These are phyloP conservation scores for Boletales sp. DNA, from an alignment of 768 basidiomycete species.

Conservation along the genomic window DNA sequence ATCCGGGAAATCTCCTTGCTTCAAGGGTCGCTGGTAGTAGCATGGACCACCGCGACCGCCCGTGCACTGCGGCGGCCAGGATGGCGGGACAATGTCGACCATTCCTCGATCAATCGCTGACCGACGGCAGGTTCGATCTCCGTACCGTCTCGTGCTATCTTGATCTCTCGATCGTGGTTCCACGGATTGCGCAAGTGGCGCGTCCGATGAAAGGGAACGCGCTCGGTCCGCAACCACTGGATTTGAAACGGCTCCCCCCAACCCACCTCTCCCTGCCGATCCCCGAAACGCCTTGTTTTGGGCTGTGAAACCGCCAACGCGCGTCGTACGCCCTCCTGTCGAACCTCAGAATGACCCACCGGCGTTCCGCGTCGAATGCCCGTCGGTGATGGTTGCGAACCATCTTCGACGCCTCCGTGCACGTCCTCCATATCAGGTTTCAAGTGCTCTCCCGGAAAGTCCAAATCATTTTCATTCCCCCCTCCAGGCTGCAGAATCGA, in stretches of 20 bases:
- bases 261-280: conserved; percentile 22
- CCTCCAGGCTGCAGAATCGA: conserved; percentile 33
- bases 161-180: conserved; percentile 82
- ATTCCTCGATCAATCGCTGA: conserved; percentile 64
- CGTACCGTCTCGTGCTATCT: conserved; percentile 86
- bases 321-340: no score
- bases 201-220: conserved; percentile 71
- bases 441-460: conserved; percentile 1
- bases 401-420: conserved; percentile 13
- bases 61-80: conserved; percentile 4
- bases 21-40: no score
- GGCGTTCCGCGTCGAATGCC: no score
- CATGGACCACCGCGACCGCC: neutral
- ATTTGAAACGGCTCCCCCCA: conserved; percentile 84
- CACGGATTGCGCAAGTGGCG: conserved; percentile 86
- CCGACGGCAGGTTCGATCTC: conserved; percentile 84
- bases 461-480: no score
- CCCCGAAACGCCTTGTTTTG: neutral
- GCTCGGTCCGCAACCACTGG: conserved; percentile 73
- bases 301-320: neutral
- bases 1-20: no score
- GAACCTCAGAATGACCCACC: no score
- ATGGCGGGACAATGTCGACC: conserved; percentile 41
- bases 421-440: conserved; percentile 25
- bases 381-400: neutral